Conservation (phyloP, 495 filamentous ascomycete genomes). For the Hypoxylon intermedium region DNA sequence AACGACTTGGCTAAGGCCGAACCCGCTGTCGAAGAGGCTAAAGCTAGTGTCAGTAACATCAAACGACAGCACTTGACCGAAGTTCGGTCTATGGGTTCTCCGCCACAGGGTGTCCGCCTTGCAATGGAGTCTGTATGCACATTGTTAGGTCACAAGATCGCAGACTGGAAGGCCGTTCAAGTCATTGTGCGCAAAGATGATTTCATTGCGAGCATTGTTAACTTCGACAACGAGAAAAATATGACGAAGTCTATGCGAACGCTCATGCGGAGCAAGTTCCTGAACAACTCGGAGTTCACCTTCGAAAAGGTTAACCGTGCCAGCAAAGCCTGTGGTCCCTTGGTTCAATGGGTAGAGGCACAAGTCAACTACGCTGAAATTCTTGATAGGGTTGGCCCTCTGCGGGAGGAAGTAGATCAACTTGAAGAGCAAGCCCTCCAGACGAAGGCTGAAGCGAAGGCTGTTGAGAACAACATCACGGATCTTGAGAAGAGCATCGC, state of each 20-base stretch:
- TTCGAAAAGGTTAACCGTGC: constrained; percentile 94
- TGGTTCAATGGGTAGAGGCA: constrained; percentile 97
- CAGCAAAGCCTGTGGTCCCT: constrained; percentile 93
- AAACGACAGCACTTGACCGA: constrained; percentile 96
- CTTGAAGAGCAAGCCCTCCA: constrained; percentile 88
- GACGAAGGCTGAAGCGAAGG: constrained; percentile 92
- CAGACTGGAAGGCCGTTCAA: constrained; percentile 89
- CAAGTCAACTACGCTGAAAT: constrained; percentile 98
- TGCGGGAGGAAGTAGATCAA: constrained; percentile 86
- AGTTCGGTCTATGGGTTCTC: constrained; percentile 94
- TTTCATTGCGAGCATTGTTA: constrained; percentile 97
- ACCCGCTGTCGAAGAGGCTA: constrained; percentile 89
- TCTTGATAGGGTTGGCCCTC: constrained; percentile 88
- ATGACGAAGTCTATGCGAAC: constrained; percentile 84
- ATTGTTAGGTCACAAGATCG: constrained; percentile 86
- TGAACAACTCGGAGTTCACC: constrained; percentile 92
- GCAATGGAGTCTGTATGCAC: constrained; percentile 95
- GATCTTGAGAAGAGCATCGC: constrained; percentile 88
- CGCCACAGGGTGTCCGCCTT: constrained; percentile 86
- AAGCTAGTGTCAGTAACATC: constrained; percentile 96
- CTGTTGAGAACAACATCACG: constrained; percentile 84
- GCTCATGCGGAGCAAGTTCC: constrained; percentile 91
- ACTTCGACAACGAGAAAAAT: constrained; percentile 93
- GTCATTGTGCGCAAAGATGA: constrained; percentile 87
- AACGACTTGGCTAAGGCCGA: constrained; percentile 89